Percentiles rank a stretch among this genome's conserved stretches.
Conservation (phyloP, 345 rosid genomes). For the Clausena lansium region DNA sequence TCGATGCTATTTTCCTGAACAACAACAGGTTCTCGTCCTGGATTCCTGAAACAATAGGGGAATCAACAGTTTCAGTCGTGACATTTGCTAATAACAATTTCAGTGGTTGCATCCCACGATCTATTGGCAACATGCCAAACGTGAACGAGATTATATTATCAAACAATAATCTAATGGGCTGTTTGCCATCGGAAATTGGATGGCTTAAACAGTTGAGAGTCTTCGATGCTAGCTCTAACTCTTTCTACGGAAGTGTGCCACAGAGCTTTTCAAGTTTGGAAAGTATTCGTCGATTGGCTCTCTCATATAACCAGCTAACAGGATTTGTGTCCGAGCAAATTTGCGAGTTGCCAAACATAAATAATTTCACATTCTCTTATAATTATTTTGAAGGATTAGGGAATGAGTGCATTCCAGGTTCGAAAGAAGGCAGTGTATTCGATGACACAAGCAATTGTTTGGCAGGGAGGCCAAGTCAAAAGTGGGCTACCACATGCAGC, state of each 20-base stretch:
- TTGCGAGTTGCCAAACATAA: constrained; percentile 55
- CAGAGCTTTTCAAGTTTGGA: constrained; percentile 33
- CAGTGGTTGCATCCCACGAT: constrained; percentile 63
- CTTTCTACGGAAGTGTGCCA: constrained; percentile 50
- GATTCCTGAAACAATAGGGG: constrained; percentile 67
- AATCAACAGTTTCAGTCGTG: constrained; percentile 53
- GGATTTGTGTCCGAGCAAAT: constrained; percentile 51
- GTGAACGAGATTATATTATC: constrained; percentile 57
- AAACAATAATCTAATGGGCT: constrained; percentile 61
- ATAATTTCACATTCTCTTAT: constrained; percentile 49
- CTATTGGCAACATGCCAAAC: constrained; percentile 61
- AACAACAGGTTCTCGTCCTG: constrained; percentile 63
- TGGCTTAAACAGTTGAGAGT: constrained; percentile 45
- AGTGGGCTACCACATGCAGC: constrained; percentile 33
- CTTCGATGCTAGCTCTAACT: constrained; percentile 55
- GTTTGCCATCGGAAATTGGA: constrained; percentile 69
- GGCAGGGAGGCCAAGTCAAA: constrained; percentile 45
- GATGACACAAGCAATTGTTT: constrained; percentile 59
- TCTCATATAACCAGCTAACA: constrained; percentile 54
- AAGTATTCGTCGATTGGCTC: constrained; percentile 35
- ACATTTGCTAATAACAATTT: constrained; percentile 72
- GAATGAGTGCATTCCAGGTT: constrained; percentile 34
- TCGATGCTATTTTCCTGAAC: constrained; percentile 77
- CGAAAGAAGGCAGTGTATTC: constrained; percentile 28
- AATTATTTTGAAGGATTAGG: constrained; percentile 63